phyloP scores from a whole-genome alignment of 1,284 basidiomycete species.

The Fistulinella cinereoalba region DNA sequence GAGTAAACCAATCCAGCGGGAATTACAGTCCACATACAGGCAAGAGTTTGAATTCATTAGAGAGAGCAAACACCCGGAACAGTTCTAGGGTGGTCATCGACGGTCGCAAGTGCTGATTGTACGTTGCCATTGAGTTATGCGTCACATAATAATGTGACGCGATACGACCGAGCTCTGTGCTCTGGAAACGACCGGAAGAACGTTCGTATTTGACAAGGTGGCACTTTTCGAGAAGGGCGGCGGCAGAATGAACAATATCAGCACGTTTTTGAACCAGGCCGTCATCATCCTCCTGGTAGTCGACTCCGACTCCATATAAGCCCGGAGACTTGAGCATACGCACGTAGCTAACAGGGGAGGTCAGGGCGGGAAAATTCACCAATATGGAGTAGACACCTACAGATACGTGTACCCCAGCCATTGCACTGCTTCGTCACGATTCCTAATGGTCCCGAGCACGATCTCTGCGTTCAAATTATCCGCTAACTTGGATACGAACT shows the following conservation, averaged over 20 bases:
- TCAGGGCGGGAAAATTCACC: constrained; percentile 7
- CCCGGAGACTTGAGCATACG: constrained; percentile 91
- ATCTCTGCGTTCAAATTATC: constrained; percentile 99
- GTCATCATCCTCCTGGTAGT: constrained; percentile 87
- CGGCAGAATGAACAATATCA: constrained; percentile 93
- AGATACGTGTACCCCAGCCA: constrained; percentile 96
- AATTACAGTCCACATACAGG: constrained; percentile 57
- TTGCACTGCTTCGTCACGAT: constrained; percentile 95
- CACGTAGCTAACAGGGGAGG: constrained; percentile 65
- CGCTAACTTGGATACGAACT: constrained; percentile 89
- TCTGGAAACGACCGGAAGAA: constrained; percentile 83
- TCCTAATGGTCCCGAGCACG: constrained; percentile 92
- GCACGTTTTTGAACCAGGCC: constrained; percentile 90
- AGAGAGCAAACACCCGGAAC: constrained; percentile 94
- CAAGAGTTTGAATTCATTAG: constrained; percentile 95
- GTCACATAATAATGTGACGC: constrained; percentile 98
- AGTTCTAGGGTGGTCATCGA: constrained; percentile 89
- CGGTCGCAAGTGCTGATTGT: constrained; percentile 91
- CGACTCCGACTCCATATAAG: constrained; percentile 86
- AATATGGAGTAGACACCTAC: constrained; percentile 46
- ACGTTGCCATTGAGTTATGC: constrained; percentile 94
- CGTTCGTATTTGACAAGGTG: constrained; percentile 94
- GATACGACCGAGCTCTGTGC: constrained; percentile 91
- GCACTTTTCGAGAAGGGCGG: constrained; percentile 91
- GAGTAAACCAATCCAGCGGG: background rate